These are phyloP conservation scores for Trypethelium eluteriae DNA, from an alignment of 495 filamentous ascomycete genomes.

Conservation along the genomic window DNA sequence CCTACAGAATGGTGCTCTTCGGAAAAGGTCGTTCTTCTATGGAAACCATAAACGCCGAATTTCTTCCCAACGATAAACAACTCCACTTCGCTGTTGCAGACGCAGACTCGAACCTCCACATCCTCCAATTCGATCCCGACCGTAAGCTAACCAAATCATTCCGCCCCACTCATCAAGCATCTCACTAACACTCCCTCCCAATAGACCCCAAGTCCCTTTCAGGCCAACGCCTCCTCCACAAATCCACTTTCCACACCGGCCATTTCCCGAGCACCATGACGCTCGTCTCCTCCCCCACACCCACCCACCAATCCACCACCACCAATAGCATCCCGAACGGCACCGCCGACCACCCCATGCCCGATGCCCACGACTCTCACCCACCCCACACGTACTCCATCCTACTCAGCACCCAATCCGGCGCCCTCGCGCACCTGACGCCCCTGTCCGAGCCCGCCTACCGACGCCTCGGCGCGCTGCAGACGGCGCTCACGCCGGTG, in stretches of 20 bases:
- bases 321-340: constrained; percentile 37
- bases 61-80: constrained; percentile 77
- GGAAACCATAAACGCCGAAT: constrained; percentile 75
- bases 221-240: constrained; percentile 77
- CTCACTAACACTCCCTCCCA: constrained; percentile 16
- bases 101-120: constrained; percentile 74
- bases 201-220: constrained; percentile 87
- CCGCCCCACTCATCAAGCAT: neutral
- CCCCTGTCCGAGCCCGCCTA: constrained; percentile 73
- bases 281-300: constrained; percentile 57
- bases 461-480: constrained; percentile 72
- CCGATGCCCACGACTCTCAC: constrained; percentile 22
- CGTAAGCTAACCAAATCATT: constrained; percentile 38
- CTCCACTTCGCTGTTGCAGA: constrained; percentile 78
- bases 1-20: constrained; percentile 90
- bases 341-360: constrained; percentile 38
- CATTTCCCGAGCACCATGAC: constrained; percentile 65
- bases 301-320: constrained; percentile 22
- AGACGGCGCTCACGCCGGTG: constrained; percentile 65
- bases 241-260: constrained; percentile 78
- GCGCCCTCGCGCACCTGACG: constrained; percentile 66
- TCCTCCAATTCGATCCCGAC: constrained; percentile 92
- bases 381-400: constrained; percentile 48
- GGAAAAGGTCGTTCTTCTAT: constrained; percentile 70
- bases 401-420: constrained; percentile 64